Conservation (phyloP, 805 yeast genomes). For the Starmerella potacharoeniae region DNA sequence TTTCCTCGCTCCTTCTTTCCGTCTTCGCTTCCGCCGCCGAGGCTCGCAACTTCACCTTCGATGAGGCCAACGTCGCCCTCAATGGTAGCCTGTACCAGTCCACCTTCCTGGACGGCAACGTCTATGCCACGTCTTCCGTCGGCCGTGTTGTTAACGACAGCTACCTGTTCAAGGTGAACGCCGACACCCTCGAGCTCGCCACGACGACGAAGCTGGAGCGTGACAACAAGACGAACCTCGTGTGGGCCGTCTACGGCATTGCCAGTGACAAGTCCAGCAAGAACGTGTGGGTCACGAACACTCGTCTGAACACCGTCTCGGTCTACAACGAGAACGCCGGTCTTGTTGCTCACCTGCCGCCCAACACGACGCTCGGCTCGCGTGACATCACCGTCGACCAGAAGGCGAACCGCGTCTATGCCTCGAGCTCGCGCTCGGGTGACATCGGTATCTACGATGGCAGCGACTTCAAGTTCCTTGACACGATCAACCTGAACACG, state of each 20-base stretch:
- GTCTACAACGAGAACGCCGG: constrained; percentile 5
- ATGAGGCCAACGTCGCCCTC: not conserved
- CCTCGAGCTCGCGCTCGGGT: not conserved
- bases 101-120: constrained; percentile 1
- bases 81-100: constrained; percentile 16
- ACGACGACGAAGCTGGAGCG: not conserved
- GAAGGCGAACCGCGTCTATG: constrained; percentile 6
- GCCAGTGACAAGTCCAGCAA: constrained; percentile 3
- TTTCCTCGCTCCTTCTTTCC: not conserved
- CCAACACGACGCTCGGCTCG: not conserved
- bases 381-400: constrained; percentile 14
- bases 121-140: constrained; percentile 9
- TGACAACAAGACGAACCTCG: not conserved
- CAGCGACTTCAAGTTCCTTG: not conserved
- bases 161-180: constrained; percentile 11
- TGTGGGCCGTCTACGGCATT: constrained; percentile 13
- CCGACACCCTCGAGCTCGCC: constrained; percentile 3
- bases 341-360: constrained; percentile 3
- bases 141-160: constrained; percentile 12
- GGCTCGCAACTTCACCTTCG: constrained; percentile 3
- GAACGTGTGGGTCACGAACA: constrained; percentile 13
- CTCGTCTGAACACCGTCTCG: constrained; percentile 12
- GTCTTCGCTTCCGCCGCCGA: not conserved
- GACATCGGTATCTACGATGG: constrained; percentile 7
- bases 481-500: not conserved